A percentile compares a stretch with the other conserved stretches of the same genome.
Conservation (phyloP, 2,329 filamentous ascomycete genomes). For the Pseudogymnoascus sp. region DNA sequence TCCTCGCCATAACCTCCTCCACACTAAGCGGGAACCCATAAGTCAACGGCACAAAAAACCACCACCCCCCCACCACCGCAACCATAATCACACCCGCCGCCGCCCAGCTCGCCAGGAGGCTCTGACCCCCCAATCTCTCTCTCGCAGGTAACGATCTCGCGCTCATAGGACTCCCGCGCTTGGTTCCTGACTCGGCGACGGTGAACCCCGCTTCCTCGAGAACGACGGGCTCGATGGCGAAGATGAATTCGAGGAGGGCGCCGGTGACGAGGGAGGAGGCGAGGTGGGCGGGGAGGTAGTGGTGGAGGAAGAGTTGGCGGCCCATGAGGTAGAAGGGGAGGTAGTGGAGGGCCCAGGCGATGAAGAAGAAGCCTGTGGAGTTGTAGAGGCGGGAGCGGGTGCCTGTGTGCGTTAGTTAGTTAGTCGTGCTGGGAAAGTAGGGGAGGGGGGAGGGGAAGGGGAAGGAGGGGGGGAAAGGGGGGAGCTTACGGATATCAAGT, state of each 20-base stretch:
- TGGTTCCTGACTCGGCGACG: constrained; percentile 38
- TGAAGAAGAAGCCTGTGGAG: constrained; percentile 97
- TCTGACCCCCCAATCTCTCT: constrained; percentile 73
- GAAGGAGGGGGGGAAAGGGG: neutral
- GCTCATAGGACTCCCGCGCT: constrained; percentile 33
- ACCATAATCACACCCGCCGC: constrained; percentile 62
- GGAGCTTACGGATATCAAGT: constrained; percentile 78
- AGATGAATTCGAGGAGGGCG: constrained; percentile 89
- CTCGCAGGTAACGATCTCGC: constrained; percentile 62
- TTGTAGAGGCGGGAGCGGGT: constrained; percentile 94
- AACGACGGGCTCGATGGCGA: constrained; percentile 72
- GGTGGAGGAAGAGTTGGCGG: constrained; percentile 93
- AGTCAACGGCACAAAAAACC: constrained; percentile 89
- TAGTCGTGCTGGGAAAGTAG: neutral
- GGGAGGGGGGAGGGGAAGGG: neutral
- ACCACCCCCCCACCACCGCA: constrained; percentile 67
- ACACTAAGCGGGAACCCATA: constrained; percentile 86
- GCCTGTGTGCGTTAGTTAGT: constrained; percentile 38
- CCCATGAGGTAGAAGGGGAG: constrained; percentile 98
- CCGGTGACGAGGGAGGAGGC: constrained; percentile 86
- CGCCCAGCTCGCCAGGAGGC: constrained; percentile 68
- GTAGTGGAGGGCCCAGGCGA: constrained; percentile 96
- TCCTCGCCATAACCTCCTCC: constrained; percentile 68
- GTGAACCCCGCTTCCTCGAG: constrained; percentile 42
- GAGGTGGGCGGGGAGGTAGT: constrained; percentile 91